Evolutionary conservation across 2,329 filamentous ascomycete species (phyloP), one percentile per base, ranked within the genome.

Genomic region (Phoma sp.): DNA sequence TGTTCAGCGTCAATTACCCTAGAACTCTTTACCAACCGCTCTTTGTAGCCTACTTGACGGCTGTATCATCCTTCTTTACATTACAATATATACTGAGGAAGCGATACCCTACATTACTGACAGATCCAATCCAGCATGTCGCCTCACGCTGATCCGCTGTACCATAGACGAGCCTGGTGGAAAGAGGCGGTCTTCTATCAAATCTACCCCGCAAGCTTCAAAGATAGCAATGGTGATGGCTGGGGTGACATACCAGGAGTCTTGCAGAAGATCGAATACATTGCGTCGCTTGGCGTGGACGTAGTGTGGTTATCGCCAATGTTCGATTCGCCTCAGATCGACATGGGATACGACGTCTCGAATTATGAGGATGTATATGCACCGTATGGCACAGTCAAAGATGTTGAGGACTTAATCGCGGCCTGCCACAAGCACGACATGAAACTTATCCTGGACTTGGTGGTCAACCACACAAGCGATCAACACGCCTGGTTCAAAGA

Each of bases 391-490:
- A 87, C 86, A 1, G 77, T 91, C 7, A 77, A 80, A 53, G 87
- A 91, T 66, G 83, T 90, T 42, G 86, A 90, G 51, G 73, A 75
- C 0, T 71, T 91, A 29, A 86, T 90, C 42, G 67, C 80, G 21
- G 83, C 83, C 38, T 81, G 84, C 33, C 86, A 89, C 55, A 73
- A 80, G 14, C 80, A 87, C 4, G 85, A 82, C 3, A 90, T 92
- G 83, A 85, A 84, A 60, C 74, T 92, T 10, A 85, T 93, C 51
- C 81, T 92, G 53, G 89, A 93, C 66, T 78, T 93, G 3, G 90
- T 93, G 2, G 83, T 92, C 57, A 93, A 92, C 61, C 90, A 93
- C 69, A 92, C 89, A 0, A 89, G 85, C 2, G 84, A 88, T 59
- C 81, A 90, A 68, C 87, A 91, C 64, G 79, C 80, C 3, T 92